Percentiles rank a stretch among this genome's conserved stretches.
Evolutionary conservation across 2,329 filamentous ascomycete genomes (phyloP).

Genomic region (Epichloe amarillans): DNA sequence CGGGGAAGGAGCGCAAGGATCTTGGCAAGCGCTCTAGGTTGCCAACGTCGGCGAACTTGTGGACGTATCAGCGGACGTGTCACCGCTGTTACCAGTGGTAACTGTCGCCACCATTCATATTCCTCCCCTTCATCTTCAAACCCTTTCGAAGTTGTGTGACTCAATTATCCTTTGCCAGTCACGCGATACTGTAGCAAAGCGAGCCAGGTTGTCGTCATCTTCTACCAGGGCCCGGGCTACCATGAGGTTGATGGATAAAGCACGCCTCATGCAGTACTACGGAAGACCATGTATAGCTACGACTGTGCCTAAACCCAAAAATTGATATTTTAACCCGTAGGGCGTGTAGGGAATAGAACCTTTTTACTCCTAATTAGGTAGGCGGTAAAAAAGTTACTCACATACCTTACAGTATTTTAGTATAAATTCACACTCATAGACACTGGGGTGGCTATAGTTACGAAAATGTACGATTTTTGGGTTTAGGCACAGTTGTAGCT

Average conservation of each 20-base stretch:
- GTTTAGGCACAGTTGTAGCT: too few species aligned
- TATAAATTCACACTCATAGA: too few species aligned
- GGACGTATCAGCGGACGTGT: slow-evolving; percentile 22
- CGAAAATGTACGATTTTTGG: too few species aligned
- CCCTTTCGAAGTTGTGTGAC: slow-evolving; percentile 8
- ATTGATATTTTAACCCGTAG: too few species aligned
- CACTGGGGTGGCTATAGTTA: too few species aligned
- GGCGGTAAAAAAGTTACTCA: too few species aligned
- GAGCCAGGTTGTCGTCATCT: slow-evolving; percentile 11
- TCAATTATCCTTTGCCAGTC: slow-evolving; percentile 19
- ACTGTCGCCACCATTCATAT: slow-evolving; percentile 19
- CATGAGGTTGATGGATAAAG: background rate
- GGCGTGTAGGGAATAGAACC: too few species aligned
- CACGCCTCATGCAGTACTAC: too few species aligned
- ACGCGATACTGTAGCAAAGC: slow-evolving; percentile 17
- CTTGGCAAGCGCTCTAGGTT: slow-evolving; percentile 15
- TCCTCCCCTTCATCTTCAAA: background rate
- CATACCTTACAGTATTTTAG: too few species aligned
- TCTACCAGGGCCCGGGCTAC: slow-evolving; percentile 6
- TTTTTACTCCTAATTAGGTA: too few species aligned
- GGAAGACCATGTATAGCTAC: too few species aligned
- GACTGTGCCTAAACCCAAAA: too few species aligned
- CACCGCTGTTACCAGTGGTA: slow-evolving; percentile 21
- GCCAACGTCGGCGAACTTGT: slow-evolving; percentile 24
- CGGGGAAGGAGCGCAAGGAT: slow-evolving; percentile 22